Conservation (phyloP, 257 asterid species). For the Przewalskia tangutica region DNA sequence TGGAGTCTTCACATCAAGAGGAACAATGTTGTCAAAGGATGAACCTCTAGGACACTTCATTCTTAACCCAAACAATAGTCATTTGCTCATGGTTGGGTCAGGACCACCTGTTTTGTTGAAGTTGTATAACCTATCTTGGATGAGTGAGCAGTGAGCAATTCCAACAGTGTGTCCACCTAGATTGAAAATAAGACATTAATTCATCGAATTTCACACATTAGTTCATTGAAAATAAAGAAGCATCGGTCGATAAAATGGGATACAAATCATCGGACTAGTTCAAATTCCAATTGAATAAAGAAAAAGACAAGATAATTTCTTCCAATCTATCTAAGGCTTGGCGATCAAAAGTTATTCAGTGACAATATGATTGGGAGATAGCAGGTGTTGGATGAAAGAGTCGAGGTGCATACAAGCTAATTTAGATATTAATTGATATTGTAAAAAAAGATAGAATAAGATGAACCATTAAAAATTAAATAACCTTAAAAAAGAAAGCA, state of each 20-base stretch:
- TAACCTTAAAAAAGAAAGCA: not conserved
- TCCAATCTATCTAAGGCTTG: no score
- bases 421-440: not conserved
- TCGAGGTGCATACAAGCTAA: not conserved
- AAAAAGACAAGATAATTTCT: not conserved
- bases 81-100: conserved; percentile 42
- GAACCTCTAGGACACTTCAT: conserved; percentile 27
- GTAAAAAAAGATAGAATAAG: not conserved
- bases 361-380: no score
- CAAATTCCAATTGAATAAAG: not conserved
- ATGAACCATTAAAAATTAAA: not conserved
- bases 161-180: conserved; percentile 73
- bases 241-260: no score
- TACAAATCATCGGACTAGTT: not conserved
- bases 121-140: conserved; percentile 44
- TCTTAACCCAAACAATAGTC: conserved; percentile 13
- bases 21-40: conserved; percentile 13
- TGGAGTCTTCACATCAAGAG: conserved; percentile 38
- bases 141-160: conserved; percentile 38
- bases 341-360: not conserved
- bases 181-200: not conserved
- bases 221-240: not conserved
- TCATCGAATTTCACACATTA: not conserved
- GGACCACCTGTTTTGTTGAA: conserved; percentile 28
- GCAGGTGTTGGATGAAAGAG: not conserved